Conservation (phyloP, 1,284 basidiomycete species). For the Pyrrhoderma noxium region DNA sequence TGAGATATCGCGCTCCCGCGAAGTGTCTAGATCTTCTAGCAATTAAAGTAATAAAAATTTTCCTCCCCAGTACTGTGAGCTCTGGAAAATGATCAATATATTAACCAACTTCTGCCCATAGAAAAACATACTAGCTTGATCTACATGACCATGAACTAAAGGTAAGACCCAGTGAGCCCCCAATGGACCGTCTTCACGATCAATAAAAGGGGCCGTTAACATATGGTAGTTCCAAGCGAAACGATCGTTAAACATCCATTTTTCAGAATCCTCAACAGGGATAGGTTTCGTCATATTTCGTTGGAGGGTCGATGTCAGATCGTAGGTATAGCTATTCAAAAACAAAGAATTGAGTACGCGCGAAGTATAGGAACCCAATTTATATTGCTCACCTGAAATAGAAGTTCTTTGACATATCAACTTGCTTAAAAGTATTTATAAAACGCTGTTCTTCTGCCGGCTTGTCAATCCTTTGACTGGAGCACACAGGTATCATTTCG, state of each 20-base stretch:
- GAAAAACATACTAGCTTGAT: conserved; percentile 84
- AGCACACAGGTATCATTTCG: conserved; percentile 71
- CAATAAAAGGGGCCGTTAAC: conserved; percentile 60
- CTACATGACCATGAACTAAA: conserved; percentile 92
- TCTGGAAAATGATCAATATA: conserved; percentile 41
- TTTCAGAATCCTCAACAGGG: conserved; percentile 28
- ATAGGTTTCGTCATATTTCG: conserved; percentile 72
- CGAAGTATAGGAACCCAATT: neutral
- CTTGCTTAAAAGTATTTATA: conserved; percentile 92
- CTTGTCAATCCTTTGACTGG: conserved; percentile 73
- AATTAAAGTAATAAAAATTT: conserved; percentile 91
- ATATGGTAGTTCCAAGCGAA: conserved; percentile 97
- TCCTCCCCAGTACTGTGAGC: conserved; percentile 83
- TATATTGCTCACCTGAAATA: conserved; percentile 77
- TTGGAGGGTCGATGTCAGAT: conserved; percentile 92
- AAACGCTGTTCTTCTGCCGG: conserved; percentile 79
- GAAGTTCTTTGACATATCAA: conserved; percentile 98
- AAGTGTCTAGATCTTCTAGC: conserved; percentile 92
- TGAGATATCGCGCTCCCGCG: conserved; percentile 93
- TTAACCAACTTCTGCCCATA: neutral
- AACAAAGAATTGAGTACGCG: neutral
- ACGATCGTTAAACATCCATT: conserved; percentile 76
- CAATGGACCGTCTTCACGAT: conserved; percentile 33
- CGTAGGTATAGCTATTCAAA: conserved; percentile 76
- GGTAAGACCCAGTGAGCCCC: conserved; percentile 86